A percentile compares a stretch with the other conserved stretches of the same genome.
Conservation (phyloP, 1,284 basidiomycete genomes). For the Neonothopanus nambi region DNA sequence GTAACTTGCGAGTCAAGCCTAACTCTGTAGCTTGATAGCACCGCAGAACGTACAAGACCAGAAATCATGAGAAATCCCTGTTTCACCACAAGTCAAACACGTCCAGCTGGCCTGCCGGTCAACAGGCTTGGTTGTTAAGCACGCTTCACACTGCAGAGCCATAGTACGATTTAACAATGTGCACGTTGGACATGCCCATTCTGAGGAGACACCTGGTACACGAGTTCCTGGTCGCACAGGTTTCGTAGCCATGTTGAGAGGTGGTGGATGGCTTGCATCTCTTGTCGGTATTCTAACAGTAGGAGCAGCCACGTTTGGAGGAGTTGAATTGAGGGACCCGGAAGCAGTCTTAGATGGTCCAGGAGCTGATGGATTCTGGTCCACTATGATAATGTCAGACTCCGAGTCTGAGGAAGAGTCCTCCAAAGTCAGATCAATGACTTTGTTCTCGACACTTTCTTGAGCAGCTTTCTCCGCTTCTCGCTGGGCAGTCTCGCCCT, state of each 20-base stretch:
- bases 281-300: not conserved
- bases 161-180: slow-evolving; percentile 64
- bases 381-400: slow-evolving; percentile 23
- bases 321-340: not conserved
- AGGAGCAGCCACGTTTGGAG: not conserved
- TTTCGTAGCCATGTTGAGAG: not conserved
- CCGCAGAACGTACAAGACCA: slow-evolving; percentile 81
- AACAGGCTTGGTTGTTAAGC: slow-evolving; percentile 50
- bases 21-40: slow-evolving; percentile 55
- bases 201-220: slow-evolving; percentile 13
- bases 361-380: slow-evolving; percentile 14
- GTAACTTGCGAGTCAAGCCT: too few species aligned
- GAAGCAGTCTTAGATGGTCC: slow-evolving; percentile 4
- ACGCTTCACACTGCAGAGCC: slow-evolving; percentile 63
- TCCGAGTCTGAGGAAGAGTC: slow-evolving; percentile 28
- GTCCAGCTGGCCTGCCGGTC: slow-evolving; percentile 54
- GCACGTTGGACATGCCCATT: slow-evolving; percentile 73
- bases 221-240: slow-evolving; percentile 1
- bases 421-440: slow-evolving; percentile 60
- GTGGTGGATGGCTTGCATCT: not conserved
- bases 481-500: slow-evolving; percentile 55
- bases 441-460: slow-evolving; percentile 64
- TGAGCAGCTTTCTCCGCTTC: slow-evolving; percentile 69
- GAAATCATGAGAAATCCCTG: slow-evolving; percentile 59
- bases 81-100: slow-evolving; percentile 68